Percentiles rank a stretch among this genome's conserved stretches.
phyloP scores from a whole-genome alignment of 2,329 filamentous ascomycete genomes.

The Albophoma yamanashiensis region DNA sequence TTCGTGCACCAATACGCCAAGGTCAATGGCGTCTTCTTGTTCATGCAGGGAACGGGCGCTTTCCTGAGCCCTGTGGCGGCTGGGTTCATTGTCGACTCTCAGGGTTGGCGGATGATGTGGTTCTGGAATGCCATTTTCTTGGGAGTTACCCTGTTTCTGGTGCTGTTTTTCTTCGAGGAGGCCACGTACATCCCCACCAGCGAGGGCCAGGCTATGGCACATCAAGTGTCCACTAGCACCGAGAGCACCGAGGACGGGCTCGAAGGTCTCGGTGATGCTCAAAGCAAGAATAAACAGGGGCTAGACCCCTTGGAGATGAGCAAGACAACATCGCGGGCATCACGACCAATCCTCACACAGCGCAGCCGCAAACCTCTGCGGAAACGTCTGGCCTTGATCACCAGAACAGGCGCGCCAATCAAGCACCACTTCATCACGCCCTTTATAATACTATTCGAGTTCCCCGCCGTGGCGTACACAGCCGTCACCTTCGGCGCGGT shows the following conservation, averaged over 20 bases:
- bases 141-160: constrained; percentile 4
- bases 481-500: not conserved
- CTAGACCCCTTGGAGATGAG: not conserved
- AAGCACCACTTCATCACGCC: not conserved
- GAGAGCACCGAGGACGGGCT: not conserved
- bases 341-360: not conserved
- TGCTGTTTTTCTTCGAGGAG: not conserved
- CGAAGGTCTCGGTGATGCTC: not conserved
- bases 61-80: constrained; percentile 18
- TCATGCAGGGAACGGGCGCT: constrained; percentile 14
- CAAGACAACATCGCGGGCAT: not conserved
- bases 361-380: not conserved
- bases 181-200: not conserved
- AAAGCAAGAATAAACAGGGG: not conserved
- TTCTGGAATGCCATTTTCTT: constrained; percentile 15
- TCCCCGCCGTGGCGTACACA: not conserved
- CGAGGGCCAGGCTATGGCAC: not conserved
- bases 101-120: constrained; percentile 28
- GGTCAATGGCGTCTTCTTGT: constrained; percentile 25
- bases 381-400: not conserved
- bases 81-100: constrained; percentile 11
- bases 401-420: not conserved
- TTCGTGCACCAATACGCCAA: constrained; percentile 22
- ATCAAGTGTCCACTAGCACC: not conserved
- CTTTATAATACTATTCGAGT: constrained; percentile 24